Base-by-base conservation (phyloP, 2,329 filamentous ascomycete genomes). In the Cyclaneusma minus region DNA sequence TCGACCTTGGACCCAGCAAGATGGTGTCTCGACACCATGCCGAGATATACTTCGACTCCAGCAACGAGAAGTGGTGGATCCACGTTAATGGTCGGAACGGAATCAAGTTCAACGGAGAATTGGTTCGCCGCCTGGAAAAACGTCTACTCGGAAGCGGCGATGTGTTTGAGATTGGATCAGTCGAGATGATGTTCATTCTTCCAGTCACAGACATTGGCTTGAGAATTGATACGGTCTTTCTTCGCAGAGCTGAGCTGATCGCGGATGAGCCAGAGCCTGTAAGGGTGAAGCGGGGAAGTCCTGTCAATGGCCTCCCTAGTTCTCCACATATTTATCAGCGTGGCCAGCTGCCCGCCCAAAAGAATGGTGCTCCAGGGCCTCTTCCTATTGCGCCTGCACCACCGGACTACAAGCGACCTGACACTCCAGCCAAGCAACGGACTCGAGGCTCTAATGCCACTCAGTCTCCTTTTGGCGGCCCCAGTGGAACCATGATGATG, bases 101-200 rank as follows among this genome's bases (percentile, higher is more conserved):
- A 15, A 67, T 92, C 24, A 82, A 81, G 43, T 61, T 95, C 13
- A 82, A 98, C 48, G 81, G 82, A 33, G 55, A 56, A 26, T 58
- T 67, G 12, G 55, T 91, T 29, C 79, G 78, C 42, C 64, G 74
- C 27, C 76, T 77, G 8, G 49, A 56, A 16, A 56, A 64, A 20
- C 65, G 70, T 17, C 56, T 68, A 16, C 63, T 98, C 14, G 69
- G 71, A 21, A 93, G 85, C 42, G 89, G 89, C 31, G 76, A 87
- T 47, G 82, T 95, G 22, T 75, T 98, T 31, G 84, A 93, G 45
- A 81, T 95, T 44, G 79, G 78, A 41, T 81, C 81, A 28, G 80
- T 89, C 1, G 87, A 98, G 56, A 98, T 98, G 89, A 87, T 95
- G 62, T 98, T 98, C 51, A 82, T 94, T 24, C 68, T 92, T n/a